Evolutionary conservation across 805 yeast species (phyloP), one percentile per base, ranked within the genome.

Genomic region (Ogataea haglerorum): DNA sequence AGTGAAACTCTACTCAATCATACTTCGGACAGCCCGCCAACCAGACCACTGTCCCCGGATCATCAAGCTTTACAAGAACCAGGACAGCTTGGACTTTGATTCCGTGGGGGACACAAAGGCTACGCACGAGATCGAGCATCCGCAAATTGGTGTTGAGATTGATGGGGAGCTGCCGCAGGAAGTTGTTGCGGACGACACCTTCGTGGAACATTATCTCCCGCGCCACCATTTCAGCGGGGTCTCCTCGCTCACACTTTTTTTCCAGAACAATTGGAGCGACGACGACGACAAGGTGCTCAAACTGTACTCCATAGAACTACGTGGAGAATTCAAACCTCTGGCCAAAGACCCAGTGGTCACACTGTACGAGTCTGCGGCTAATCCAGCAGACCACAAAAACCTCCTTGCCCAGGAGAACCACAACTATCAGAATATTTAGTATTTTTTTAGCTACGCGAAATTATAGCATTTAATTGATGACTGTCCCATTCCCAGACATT

Each of bases 331-430:
- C 44, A 68, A 75, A 5, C 76, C 72, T 26, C 58, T 84, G 36
- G 59, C 67, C 23, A 73, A 73, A 46, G 86, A 84, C 30, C 95
- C 96, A 0, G 76, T 87, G 13, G 71, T 84, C 12, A 72, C 95
- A 0, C 56, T 85, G 15, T 91, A 90, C 60, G 98, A 91, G 63
- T 76, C 89, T 40, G 95, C 96, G 0, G 93, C 97, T 3, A 90
- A 90, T 58, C 96, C 96, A 0, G 78, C 82, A 1, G 97, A 90
- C 58, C 97, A 91, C 60, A 78, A 73, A 49, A 70, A 63, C 35
- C 15, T 62, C 32, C 60, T 56, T 13, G 34, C 42, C 13, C 46
- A 51, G 17, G 58, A 57, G 34, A 49, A 46, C 27, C 35, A 38
- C 25, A 52, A 53, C 39, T 40, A 35, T 34, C 53, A 52, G 29